A percentile compares a stretch with the other conserved stretches of the same genome.
phyloP scores from a whole-genome alignment of 2,329 filamentous ascomycete genomes.

The Emericellopsis cladophorae region DNA sequence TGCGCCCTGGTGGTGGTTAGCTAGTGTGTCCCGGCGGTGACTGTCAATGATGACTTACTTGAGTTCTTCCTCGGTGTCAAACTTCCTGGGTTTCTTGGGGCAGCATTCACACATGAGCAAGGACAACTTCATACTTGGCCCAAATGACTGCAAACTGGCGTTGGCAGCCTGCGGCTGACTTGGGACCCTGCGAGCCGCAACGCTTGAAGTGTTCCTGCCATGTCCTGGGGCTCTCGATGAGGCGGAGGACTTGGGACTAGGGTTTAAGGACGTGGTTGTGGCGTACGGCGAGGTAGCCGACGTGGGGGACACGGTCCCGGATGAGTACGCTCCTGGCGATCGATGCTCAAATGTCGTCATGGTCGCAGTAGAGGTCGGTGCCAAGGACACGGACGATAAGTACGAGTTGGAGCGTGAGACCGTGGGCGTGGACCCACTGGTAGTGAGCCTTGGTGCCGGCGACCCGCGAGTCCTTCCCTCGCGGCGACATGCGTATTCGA shows the following conservation, averaged over 20 bases:
- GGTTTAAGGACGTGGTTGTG: conserved; percentile 32
- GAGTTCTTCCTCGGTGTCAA: conserved; percentile 72
- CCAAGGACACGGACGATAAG: conserved; percentile 29
- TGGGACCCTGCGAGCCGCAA: conserved; percentile 36
- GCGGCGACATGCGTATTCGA: conserved; percentile 34
- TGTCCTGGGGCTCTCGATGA: conserved; percentile 23
- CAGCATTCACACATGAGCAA: conserved; percentile 76
- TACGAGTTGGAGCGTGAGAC: conserved; percentile 35
- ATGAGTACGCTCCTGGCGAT: conserved; percentile 31
- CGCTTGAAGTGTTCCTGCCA: conserved; percentile 31
- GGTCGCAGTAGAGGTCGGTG: conserved; percentile 27
- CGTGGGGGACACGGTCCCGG: conserved; percentile 36
- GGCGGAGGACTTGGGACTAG: conserved; percentile 34
- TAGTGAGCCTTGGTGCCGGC: conserved; percentile 34
- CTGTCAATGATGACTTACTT: conserved; percentile 42
- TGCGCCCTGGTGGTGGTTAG: conserved; percentile 49
- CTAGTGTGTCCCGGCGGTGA: conserved; percentile 2
- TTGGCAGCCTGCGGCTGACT: conserved; percentile 37
- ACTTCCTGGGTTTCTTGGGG: conserved; percentile 94
- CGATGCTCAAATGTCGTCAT: conserved; percentile 31
- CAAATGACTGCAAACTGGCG: no score
- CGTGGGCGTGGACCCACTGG: conserved; percentile 28
- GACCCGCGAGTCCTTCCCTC: conserved; percentile 36
- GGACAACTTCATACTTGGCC: no score
- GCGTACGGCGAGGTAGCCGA: conserved; percentile 36